phyloP scores from a whole-genome alignment of 2,329 filamentous ascomycete genomes.

The Fusarium sp. region DNA sequence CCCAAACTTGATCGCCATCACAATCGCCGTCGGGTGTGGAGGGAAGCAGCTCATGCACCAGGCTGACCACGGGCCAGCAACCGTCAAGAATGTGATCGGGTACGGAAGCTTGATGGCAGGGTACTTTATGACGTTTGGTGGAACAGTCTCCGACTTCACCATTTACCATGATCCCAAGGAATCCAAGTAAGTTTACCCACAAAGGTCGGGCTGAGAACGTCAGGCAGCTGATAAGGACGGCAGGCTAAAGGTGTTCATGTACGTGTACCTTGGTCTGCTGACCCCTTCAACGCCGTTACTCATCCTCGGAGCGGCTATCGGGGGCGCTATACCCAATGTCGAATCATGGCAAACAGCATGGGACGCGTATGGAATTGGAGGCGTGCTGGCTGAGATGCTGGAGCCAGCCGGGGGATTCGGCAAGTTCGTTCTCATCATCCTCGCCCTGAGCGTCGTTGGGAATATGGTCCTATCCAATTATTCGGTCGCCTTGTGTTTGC shows the following conservation, averaged over 20 bases:
- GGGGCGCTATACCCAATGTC: slow-evolving; percentile 52
- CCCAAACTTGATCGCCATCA: slow-evolving; percentile 66
- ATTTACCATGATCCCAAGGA: slow-evolving; percentile 62
- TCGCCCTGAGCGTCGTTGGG: slow-evolving; percentile 55
- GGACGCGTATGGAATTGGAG: slow-evolving; percentile 50
- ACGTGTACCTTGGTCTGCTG: slow-evolving; percentile 67
- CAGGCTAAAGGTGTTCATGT: slow-evolving; percentile 44
- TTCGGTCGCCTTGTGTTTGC: slow-evolving; percentile 57
- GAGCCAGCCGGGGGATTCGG: slow-evolving; percentile 52
- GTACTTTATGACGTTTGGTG: slow-evolving; percentile 70
- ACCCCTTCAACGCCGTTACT: slow-evolving; percentile 52
- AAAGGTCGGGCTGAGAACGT: slow-evolving; percentile 46
- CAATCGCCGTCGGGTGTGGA: slow-evolving; percentile 69
- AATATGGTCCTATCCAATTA: slow-evolving; percentile 59
- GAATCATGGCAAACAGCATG: slow-evolving; percentile 51
- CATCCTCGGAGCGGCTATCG: slow-evolving; percentile 59
- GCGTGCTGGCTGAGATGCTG: slow-evolving; percentile 53
- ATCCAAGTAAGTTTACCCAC: slow-evolving; percentile 37
- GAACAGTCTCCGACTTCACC: slow-evolving; percentile 71
- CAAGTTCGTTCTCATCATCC: slow-evolving; percentile 54
- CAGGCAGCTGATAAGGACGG: slow-evolving; percentile 53
- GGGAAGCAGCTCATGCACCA: slow-evolving; percentile 66
- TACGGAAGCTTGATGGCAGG: slow-evolving; percentile 65
- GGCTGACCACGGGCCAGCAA: slow-evolving; percentile 56
- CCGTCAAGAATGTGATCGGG: slow-evolving; percentile 57